These are phyloP conservation scores for Solanum gandarillasii DNA, from an alignment of 257 asterid genomes.

Conservation along the genomic window DNA sequence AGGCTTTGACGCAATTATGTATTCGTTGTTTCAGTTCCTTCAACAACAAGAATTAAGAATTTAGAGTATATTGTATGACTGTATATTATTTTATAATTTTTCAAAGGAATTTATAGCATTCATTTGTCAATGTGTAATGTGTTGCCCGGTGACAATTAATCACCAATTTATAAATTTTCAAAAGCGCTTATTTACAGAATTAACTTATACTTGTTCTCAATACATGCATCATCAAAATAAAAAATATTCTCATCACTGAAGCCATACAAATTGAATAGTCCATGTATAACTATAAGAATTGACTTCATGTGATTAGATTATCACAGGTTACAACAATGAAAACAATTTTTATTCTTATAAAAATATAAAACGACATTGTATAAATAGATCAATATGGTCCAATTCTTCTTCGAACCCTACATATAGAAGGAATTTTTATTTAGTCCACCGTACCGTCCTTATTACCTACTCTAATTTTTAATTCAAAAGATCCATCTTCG, in stretches of 20 bases:
- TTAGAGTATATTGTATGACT: background rate
- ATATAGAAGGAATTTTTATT: background rate
- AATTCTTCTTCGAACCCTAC: background rate
- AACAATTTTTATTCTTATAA: background rate
- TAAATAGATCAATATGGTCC: background rate
- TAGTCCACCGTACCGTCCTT: background rate
- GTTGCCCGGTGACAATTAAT: background rate
- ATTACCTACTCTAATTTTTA: background rate
- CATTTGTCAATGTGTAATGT: too few relatives aligned
- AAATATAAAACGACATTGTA: too few relatives aligned
- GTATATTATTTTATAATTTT: too few relatives aligned
- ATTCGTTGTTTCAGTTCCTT: background rate
- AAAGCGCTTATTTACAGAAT: accelerated
- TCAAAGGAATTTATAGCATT: background rate
- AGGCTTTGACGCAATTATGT: background rate
- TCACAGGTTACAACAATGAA: background rate
- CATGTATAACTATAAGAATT: background rate
- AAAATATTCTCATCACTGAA: too few relatives aligned
- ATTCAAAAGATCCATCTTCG: background rate
- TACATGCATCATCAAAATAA: background rate
- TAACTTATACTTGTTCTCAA: too few relatives aligned
- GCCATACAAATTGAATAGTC: too few relatives aligned
- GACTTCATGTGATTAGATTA: background rate
- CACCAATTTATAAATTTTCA: too few relatives aligned
- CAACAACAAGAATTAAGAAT: background rate